Evolutionary conservation across 75 land plant genomes (phyloP).

Genomic region (Pinus albicaulis): DNA sequence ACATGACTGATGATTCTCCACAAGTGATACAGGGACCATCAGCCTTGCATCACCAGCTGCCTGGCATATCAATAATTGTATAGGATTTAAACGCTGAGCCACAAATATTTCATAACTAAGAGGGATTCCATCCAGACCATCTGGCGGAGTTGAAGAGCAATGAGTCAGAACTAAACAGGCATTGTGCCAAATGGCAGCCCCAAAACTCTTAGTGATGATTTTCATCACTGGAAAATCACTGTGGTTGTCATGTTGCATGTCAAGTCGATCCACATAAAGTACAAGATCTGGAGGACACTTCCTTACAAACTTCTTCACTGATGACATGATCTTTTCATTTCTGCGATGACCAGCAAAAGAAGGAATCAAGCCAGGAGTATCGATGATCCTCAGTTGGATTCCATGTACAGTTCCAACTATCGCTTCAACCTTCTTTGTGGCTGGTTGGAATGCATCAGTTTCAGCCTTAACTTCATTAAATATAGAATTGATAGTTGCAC

Average conservation of each 20-base stretch:
- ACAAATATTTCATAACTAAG: slow-evolving; percentile 75
- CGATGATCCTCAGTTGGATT: slow-evolving; percentile 69
- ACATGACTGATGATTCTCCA: slow-evolving; percentile 83
- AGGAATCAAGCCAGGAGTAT: slow-evolving; percentile 79
- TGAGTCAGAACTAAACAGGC: slow-evolving; percentile 87
- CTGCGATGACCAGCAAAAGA: slow-evolving; percentile 37
- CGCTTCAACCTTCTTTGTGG: slow-evolving; percentile 67
- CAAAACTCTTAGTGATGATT: slow-evolving; percentile 80
- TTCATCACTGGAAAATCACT: slow-evolving; percentile 77
- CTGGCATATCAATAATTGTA: slow-evolving; percentile 72
- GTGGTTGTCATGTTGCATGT: slow-evolving; percentile 51
- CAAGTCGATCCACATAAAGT: slow-evolving; percentile 85
- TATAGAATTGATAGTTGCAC: slow-evolving; percentile 95
- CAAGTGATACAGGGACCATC: slow-evolving; percentile 75
- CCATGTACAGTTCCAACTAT: slow-evolving; percentile 73
- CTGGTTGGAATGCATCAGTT: slow-evolving; percentile 76
- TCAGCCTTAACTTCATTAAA: slow-evolving; percentile 53
- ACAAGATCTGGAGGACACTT: slow-evolving; percentile 81
- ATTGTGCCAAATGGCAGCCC: slow-evolving; percentile 87
- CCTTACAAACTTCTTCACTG: slow-evolving; percentile 60
- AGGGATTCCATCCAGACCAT: slow-evolving; percentile 75
- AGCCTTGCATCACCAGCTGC: slow-evolving; percentile 70
- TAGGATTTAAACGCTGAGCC: slow-evolving; percentile 50
- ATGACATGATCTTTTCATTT: slow-evolving; percentile 60
- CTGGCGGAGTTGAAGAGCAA: slow-evolving; percentile 71